Base-by-base conservation (phyloP, 176 grass and related monocot genomes). In the Elymus sibiricus region DNA sequence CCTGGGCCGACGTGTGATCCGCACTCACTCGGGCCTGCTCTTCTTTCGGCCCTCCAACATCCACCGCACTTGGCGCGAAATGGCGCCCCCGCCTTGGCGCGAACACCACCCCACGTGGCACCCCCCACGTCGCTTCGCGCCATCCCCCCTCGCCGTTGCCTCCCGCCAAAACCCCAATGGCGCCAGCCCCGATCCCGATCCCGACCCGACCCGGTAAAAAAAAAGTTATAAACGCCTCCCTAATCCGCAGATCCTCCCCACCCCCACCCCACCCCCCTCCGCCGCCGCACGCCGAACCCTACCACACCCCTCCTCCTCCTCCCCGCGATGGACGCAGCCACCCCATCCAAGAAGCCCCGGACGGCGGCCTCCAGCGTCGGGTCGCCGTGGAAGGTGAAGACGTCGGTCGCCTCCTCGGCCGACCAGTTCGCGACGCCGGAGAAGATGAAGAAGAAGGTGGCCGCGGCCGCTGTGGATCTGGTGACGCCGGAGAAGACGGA, bases 401-500 rank as follows among this genome's bases (percentile, higher is more conserved):
- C 16, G 21, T 25, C 38, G 2, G 26, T 22, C 9, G 14, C 10
- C 3, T 11, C n/a, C 9, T 25, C 32, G n/a, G 31, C 24, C 5
- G 67, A 42, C 66, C 56, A 74, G 82, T 5, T 85, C 69, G 15
- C 55, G 44, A 75, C 76, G 58, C 88, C 88, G 9, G 79, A 80
- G 78, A 88, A 82, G 56, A 60, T 53, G 64, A 51, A 16, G 17
- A 86, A 27, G 43, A 17, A 1, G 5, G 70, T 5, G 22, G 31
- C 46, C 22, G 31, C 68, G 11, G 24, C 60, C 13, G 74, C 39
- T 4, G 14, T 55, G 51, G 71, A 87, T 44, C 67, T 87, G 78
- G 84, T 87, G 32, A 92, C 86, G 28, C 89, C 86, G 12, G 87
- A 90, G 68, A 97, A 90, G 87, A 78, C 82, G 14, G 86, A 76